Evolutionary conservation across 225 moss, liverwort and hornwort species (phyloP).

Genomic region (Polytrichum commune): DNA sequence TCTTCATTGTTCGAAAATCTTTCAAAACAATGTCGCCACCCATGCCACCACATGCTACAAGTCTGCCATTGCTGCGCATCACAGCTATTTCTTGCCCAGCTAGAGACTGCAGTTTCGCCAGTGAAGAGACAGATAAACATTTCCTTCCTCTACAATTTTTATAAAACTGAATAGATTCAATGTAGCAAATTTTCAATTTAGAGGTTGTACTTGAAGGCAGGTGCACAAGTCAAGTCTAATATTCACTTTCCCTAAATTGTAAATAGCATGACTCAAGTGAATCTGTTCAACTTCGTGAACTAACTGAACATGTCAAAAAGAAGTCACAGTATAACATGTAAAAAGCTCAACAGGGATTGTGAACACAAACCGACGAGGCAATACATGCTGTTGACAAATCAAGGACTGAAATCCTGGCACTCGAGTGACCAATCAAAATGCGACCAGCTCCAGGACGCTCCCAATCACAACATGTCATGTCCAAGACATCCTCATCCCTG

Average conservation of each 20-base stretch:
- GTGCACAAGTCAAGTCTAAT: too few species aligned
- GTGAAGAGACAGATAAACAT: neutral
- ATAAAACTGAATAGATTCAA: too few species aligned
- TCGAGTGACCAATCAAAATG: conserved; percentile 52
- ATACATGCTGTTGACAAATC: conserved; percentile 54
- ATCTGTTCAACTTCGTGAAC: too few species aligned
- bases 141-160: neutral
- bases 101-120: conserved; percentile 30
- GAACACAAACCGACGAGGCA: conserved; percentile 43
- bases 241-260: too few species aligned
- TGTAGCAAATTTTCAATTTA: too few species aligned
- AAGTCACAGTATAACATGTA: neutral
- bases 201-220: too few species aligned
- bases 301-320: too few species aligned
- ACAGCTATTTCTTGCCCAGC: conserved; percentile 55
- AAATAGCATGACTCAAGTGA: too few species aligned
- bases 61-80: conserved; percentile 64
- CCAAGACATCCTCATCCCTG: conserved; percentile 54
- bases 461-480: conserved; percentile 65
- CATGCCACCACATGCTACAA: conserved; percentile 64
- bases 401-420: conserved; percentile 55
- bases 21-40: conserved; percentile 55
- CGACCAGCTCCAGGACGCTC: conserved; percentile 67
- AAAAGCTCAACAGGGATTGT: neutral
- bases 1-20: conserved; percentile 68